Evolutionary conservation across 257 asterid genomes (phyloP).

Genomic region (Solanum piurae): DNA sequence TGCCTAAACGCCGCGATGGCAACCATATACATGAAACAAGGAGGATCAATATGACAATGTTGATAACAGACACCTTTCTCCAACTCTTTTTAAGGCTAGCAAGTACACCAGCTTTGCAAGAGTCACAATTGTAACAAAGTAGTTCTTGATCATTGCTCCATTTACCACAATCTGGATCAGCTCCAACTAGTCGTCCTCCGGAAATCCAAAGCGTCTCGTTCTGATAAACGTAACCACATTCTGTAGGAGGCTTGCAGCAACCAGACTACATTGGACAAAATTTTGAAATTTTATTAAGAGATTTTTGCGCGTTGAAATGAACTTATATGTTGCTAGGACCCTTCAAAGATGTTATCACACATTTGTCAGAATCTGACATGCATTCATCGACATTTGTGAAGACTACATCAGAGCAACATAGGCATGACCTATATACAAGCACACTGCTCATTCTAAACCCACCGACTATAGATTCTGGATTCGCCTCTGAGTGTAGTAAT

Average conservation of each 20-base stretch:
- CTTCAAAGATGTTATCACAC: not conserved
- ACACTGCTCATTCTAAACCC: not conserved
- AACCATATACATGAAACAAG: slow-evolving; percentile 50
- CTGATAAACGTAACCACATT: slow-evolving; percentile 47
- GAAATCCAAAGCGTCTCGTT: slow-evolving; percentile 61
- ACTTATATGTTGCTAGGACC: not conserved
- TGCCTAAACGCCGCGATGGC: slow-evolving; percentile 72
- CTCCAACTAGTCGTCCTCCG: slow-evolving; percentile 28
- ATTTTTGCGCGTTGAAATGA: not conserved
- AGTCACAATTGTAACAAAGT: slow-evolving; percentile 61
- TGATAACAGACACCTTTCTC: slow-evolving; percentile 74
- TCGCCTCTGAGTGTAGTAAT: not conserved
- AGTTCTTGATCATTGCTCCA: slow-evolving; percentile 65
- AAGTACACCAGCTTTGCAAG: slow-evolving; percentile 85
- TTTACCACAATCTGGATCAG: slow-evolving; percentile 39
- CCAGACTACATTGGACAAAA: slow-evolving; percentile 46
- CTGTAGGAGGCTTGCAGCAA: slow-evolving; percentile 90
- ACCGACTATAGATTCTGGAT: not conserved
- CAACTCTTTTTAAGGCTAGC: slow-evolving; percentile 82
- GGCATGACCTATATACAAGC: not conserved
- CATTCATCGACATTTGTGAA: not conserved
- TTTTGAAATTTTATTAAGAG: not conserved
- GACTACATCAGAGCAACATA: not conserved
- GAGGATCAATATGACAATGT: slow-evolving; percentile 50
- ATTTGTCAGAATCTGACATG: not conserved